These are phyloP conservation scores for Tricholoma sp. DNA, from an alignment of 768 basidiomycete genomes.

Conservation along the genomic window DNA sequence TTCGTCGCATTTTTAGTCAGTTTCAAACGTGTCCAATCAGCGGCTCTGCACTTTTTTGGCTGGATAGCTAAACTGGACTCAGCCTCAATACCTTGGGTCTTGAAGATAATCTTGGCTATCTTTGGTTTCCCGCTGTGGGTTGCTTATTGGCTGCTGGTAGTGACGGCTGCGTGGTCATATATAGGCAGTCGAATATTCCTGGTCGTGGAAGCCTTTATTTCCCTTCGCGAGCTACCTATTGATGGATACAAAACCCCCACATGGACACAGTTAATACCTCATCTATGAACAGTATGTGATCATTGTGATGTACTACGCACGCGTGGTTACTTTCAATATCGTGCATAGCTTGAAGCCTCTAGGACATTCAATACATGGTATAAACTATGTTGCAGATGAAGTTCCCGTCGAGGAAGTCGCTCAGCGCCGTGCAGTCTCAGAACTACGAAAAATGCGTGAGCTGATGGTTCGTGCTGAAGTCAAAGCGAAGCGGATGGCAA, in stretches of 20 bases:
- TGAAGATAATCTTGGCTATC: no score
- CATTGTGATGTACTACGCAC: no score
- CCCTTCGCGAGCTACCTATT: neutral
- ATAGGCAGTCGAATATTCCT: neutral
- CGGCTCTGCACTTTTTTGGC: no score
- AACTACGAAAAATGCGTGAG: constrained; percentile 86
- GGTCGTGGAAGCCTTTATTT: neutral
- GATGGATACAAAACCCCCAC: neutral
- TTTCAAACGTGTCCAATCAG: neutral
- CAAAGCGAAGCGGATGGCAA: constrained; percentile 84
- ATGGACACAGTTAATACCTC: neutral
- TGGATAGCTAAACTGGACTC: no score
- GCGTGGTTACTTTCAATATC: no score
- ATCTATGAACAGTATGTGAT: neutral
- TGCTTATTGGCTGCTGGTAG: no score
- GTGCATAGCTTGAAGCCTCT: no score
- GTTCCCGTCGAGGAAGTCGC: constrained; percentile 84
- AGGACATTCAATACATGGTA: no score
- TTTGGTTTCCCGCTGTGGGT: no score
- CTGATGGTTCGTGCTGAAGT: constrained; percentile 90
- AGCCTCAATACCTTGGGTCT: no score
- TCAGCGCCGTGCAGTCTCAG: constrained; percentile 68
- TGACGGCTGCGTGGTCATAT: no score
- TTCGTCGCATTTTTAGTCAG: neutral
- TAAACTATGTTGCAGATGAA: no score